Base-by-base conservation (phyloP, 257 asterid genomes). In the Solanum tacnaense region DNA sequence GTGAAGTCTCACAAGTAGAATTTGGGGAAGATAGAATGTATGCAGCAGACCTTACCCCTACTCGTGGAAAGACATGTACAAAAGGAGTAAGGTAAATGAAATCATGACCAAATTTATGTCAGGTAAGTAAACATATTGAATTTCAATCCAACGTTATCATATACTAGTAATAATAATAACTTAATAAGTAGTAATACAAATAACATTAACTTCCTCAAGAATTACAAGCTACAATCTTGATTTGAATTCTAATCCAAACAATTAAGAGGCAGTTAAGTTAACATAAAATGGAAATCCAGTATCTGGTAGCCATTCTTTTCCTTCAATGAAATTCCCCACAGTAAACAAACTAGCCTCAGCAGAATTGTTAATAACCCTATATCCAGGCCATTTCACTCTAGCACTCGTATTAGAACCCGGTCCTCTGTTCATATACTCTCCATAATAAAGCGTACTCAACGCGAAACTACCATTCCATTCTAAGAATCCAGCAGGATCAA, bases 371-470 rank as follows among this genome's bases (percentile, higher is more conserved):
- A 95, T 94, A 7, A 95, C 93, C 70, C 94, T 90, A 18, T 95
- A 97, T 21, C 99, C 99, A 9, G 98, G 93, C 99, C 99, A 97
- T 1, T 75, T 93, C 36, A 97, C 99, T 89, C 99, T 90, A 0
- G 86, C 91, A 1, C 84, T 94, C 9, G 99, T 96, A 31, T 95
- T 97, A 6, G 99, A 93, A 7, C 99, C 99, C 1, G 95, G 95
- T 4, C 99, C 99, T 13, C 97, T 92, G n/a, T 97, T 97, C 93
- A 13, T 86, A 25, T 95, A 97, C 95, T 97, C 99, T 11, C 98
- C 98, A 11, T 97, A 97, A 18, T 92, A 94, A 4, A 94, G 93
- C n/a, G 98, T 94, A 12, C 73, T 85, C 83, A 95, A 86, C 0
- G 98, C 98, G 49, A 95, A 95, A 11, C 46, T 83, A 20, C 94